A percentile compares a stretch with the other conserved stretches of the same genome.
These are phyloP conservation scores for Fusarium secorum DNA, from an alignment of 2,329 filamentous ascomycete species.

Conservation along the genomic window DNA sequence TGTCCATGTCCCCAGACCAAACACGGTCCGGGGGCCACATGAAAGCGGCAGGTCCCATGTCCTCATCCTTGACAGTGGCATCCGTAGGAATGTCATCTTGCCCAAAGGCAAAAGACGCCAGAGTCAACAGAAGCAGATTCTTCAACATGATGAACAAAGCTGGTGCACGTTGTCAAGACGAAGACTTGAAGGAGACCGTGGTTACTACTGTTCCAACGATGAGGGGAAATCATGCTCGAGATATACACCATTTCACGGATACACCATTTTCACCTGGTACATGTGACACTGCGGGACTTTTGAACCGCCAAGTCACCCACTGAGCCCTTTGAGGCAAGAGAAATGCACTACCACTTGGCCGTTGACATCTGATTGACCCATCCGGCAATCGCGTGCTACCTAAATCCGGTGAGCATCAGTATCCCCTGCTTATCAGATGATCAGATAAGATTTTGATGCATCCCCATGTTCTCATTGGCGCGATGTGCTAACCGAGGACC, in stretches of 20 bases:
- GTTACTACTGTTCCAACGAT: neutral
- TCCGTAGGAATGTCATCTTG: slow-evolving; percentile 19
- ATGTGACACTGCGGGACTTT: slow-evolving; percentile 12
- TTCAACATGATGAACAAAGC: slow-evolving; percentile 8
- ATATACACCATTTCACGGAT: slow-evolving; percentile 16
- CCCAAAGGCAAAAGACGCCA: slow-evolving; percentile 10
- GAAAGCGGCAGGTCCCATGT: slow-evolving; percentile 65
- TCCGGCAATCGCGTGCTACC: neutral
- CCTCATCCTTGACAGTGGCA: slow-evolving; percentile 31
- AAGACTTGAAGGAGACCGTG: neutral
- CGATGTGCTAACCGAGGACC: neutral
- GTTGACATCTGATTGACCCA: neutral
- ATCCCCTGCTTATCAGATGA: slow-evolving; percentile 37
- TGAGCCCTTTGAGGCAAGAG: neutral
- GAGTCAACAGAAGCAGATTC: slow-evolving; percentile 11
- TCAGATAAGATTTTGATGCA: slow-evolving; percentile 40
- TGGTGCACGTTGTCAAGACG: too few species aligned
- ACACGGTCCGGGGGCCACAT: slow-evolving; percentile 66
- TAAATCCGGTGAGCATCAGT: neutral
- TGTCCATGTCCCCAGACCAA: slow-evolving; percentile 64
- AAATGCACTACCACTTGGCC: neutral
- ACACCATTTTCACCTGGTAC: neutral
- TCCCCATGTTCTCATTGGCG: slow-evolving; percentile 8
- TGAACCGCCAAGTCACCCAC: slow-evolving; percentile 8
- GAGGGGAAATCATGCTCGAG: slow-evolving; percentile 9